phyloP scores from a whole-genome alignment of 2,329 filamentous ascomycete genomes.

The Fusarium sulawesiense region DNA sequence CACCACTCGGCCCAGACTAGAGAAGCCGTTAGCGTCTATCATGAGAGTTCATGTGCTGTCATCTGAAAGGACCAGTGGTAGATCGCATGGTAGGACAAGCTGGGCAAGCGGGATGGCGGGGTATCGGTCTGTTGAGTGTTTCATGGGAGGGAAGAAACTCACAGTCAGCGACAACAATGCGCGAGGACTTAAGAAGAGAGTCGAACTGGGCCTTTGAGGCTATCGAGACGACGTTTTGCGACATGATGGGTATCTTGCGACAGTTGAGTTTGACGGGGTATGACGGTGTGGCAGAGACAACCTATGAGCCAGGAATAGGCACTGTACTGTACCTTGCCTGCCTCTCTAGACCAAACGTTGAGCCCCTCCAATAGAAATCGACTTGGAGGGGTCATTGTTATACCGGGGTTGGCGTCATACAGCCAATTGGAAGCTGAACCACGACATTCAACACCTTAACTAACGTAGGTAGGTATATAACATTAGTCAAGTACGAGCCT shows the following conservation, averaged over 20 bases:
- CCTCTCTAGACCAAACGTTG: slow-evolving; percentile 19
- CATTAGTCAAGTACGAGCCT: background rate
- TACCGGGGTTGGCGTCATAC: slow-evolving; percentile 44
- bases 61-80: slow-evolving; percentile 1
- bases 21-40: slow-evolving; percentile 26
- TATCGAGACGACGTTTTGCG: slow-evolving; percentile 47
- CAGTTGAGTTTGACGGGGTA: slow-evolving; percentile 33
- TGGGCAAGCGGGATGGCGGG: slow-evolving; percentile 34
- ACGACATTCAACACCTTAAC: background rate
- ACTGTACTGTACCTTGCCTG: background rate
- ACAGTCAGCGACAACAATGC: slow-evolving; percentile 91
- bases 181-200: slow-evolving; percentile 74
- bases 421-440: slow-evolving; percentile 30
- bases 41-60: background rate
- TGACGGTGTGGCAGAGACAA: slow-evolving; percentile 41
- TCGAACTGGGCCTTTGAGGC: slow-evolving; percentile 72
- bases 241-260: slow-evolving; percentile 46
- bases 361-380: slow-evolving; percentile 42
- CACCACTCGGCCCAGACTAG: slow-evolving; percentile 91
- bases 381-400: slow-evolving; percentile 44
- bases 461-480: too few relatives aligned
- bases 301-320: slow-evolving; percentile 27
- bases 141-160: slow-evolving; percentile 55
- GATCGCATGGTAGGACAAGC: slow-evolving; percentile 26
- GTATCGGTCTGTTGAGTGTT: slow-evolving; percentile 16